A percentile compares a stretch with the other conserved stretches of the same genome.
Evolutionary conservation across 192 early-diverging fungal genomes (phyloP).

Genomic region (Rhizophagus clarus): DNA sequence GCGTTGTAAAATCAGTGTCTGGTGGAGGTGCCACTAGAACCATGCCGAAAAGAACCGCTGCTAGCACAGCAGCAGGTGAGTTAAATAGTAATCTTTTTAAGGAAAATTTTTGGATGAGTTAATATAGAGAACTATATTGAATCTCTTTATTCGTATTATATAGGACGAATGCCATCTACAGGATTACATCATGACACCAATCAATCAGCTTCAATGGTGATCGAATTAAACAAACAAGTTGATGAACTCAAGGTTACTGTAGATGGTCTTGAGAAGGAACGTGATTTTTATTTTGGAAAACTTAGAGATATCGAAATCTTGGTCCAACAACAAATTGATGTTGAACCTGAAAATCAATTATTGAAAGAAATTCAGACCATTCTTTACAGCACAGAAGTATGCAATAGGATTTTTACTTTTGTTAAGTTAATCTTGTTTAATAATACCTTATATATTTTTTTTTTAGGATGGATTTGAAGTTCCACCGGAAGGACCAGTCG

Average conservation of each 20-base stretch:
- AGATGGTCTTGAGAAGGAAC: constrained; percentile 92
- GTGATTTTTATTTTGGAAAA: constrained; percentile 97
- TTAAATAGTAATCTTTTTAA: background rate
- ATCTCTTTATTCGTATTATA: constrained; percentile 23
- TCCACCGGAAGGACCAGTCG: constrained; percentile 53
- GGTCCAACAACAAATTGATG: constrained; percentile 78
- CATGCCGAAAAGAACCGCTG: constrained; percentile 43
- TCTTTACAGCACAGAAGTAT: constrained; percentile 86
- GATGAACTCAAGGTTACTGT: constrained; percentile 83
- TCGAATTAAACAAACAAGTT: constrained; percentile 76
- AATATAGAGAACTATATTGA: background rate
- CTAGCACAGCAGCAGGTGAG: background rate
- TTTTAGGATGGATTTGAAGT: constrained; percentile 82
- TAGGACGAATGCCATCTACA: constrained; percentile 24
- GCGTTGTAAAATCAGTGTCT: constrained; percentile 38
- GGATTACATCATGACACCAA: constrained; percentile 44
- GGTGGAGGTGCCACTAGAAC: constrained; percentile 46
- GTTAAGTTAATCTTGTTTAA: background rate
- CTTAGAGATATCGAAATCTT: constrained; percentile 92
- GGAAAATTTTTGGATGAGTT: too few relatives aligned
- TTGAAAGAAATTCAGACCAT: constrained; percentile 83
- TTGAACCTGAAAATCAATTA: constrained; percentile 52
- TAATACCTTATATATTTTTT: constrained; percentile 4
- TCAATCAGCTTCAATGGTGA: constrained; percentile 61
- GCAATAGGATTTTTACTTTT: constrained; percentile 27